A percentile compares a stretch with the other conserved stretches of the same genome.
phyloP scores from a whole-genome alignment of 139 green algal species.

The Chlorella sp. region DNA sequence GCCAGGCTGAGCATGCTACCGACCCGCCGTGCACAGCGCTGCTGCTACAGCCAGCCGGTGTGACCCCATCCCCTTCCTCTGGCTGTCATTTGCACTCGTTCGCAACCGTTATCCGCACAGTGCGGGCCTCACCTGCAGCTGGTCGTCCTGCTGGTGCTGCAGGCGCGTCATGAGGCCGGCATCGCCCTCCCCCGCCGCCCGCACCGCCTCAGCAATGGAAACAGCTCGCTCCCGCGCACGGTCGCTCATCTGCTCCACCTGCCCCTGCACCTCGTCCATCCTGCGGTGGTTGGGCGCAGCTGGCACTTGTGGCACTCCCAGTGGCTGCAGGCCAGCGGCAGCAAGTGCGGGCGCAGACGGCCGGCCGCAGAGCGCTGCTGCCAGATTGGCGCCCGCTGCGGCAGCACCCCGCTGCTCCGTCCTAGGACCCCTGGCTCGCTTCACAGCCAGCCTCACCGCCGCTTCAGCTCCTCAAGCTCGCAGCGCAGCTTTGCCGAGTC shows the following conservation, averaged over 20 bases:
- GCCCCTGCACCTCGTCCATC: slow-evolving; percentile 4
- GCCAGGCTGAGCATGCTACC: no score
- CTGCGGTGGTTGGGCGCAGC: slow-evolving; percentile 2
- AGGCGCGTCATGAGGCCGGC: background rate
- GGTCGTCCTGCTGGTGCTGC: slow-evolving; percentile 34
- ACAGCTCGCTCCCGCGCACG: slow-evolving; percentile 6
- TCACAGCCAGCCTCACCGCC: background rate
- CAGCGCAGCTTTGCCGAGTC: background rate
- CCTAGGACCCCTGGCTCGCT: no score
- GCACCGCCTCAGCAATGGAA: slow-evolving; percentile 2
- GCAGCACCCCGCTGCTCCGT: background rate
- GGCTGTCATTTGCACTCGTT: no score
- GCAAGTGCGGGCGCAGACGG: no score
- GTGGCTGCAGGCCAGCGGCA: no score
- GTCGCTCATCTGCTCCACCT: slow-evolving; percentile 30
- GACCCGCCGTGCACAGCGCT: no score
- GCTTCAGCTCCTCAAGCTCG: background rate
- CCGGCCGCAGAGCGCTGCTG: no score
- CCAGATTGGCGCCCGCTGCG: background rate
- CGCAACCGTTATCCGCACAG: no score
- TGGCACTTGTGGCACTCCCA: no score
- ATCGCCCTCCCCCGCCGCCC: slow-evolving; percentile 2
- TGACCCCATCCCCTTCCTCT: no score
- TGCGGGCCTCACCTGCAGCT: background rate
- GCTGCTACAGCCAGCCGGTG: no score